Evolutionary conservation across 2,329 filamentous ascomycete species (phyloP).

Genomic region (Fusarium sp.): DNA sequence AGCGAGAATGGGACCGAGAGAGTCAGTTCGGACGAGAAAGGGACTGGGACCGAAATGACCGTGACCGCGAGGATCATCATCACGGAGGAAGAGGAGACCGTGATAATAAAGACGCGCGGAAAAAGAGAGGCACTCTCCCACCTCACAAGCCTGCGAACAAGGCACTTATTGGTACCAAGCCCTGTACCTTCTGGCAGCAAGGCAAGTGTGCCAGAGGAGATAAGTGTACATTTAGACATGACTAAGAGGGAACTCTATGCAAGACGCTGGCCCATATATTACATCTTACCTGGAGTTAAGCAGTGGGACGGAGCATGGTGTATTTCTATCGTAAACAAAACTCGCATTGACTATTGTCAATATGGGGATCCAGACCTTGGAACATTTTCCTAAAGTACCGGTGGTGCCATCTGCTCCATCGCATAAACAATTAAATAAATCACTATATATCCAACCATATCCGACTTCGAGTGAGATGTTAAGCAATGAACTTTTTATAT

Average conservation of each 20-base stretch:
- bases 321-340: slow-evolving; percentile 48
- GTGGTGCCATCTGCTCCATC: slow-evolving; percentile 13
- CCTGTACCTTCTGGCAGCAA: slow-evolving; percentile 78
- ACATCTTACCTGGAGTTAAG: slow-evolving; percentile 26
- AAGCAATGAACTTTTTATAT: neutral
- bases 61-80: slow-evolving; percentile 53
- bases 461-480: neutral
- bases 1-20: slow-evolving; percentile 52
- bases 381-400: slow-evolving; percentile 18
- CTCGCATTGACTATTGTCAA: slow-evolving; percentile 18
- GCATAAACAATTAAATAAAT: slow-evolving; percentile 23
- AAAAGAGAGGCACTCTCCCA: slow-evolving; percentile 58
- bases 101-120: slow-evolving; percentile 56
- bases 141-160: slow-evolving; percentile 65
- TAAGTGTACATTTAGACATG: slow-evolving; percentile 80
- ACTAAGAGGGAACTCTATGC: slow-evolving; percentile 52
- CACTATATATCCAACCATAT: slow-evolving; percentile 16
- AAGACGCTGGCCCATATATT: slow-evolving; percentile 19
- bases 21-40: slow-evolving; percentile 47
- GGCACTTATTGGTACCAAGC: slow-evolving; percentile 73
- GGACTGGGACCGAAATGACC: slow-evolving; percentile 34
- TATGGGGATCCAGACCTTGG: slow-evolving; percentile 3
- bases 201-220: slow-evolving; percentile 80
- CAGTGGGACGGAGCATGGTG: slow-evolving; percentile 28
- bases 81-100: slow-evolving; percentile 51